Evolutionary conservation across 2,329 filamentous ascomycete species (phyloP), one percentile per base, ranked within the genome.

Genomic region (Hymenoscyphus linearis): DNA sequence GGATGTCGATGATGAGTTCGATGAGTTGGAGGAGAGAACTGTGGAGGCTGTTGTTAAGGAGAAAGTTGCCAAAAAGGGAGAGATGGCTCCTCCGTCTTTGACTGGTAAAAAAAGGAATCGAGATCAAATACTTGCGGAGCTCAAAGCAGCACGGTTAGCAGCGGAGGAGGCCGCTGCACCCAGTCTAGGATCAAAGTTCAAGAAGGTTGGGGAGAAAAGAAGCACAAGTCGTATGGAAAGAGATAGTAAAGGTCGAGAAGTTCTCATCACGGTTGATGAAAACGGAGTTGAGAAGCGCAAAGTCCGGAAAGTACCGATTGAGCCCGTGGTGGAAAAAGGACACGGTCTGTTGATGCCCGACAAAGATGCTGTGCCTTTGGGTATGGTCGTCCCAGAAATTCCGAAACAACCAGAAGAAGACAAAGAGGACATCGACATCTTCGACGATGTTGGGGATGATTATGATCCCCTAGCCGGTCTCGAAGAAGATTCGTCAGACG

Each of bases 1-100:
- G 69, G 80, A 86, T 67, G 75, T 88, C 22, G 89, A 93, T 58
- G 86, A 87, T 37, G 86, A 87, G 60, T 80, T 89, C 54, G 85
- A 88, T 35, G 73, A 80, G 57, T 73, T 88, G 5, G 81, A 86
- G 61, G 76, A 77, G 16, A 76, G 76, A 60, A 79, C 86, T 47
- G 78, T 89, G 3, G 77, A 80, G 54, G 77, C 81, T 3, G 72
- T 85, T 12, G 72, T 75, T 54, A 84, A 77, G 18, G 76, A 76
- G 62, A 81, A 80, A 68, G 60, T 47, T 2, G 65, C 57, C 16
- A 87, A 87, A 69, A 86, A 84, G 64, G 85, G 86, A 0, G 80
- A 86, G 62, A 73, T 87, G 59, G 82, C 85, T 5, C 81, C 81
- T 0, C 76, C 80, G 1, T 67, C 79, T 1, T 72, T 82, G 13